A percentile compares a stretch with the other conserved stretches of the same genome.
These are phyloP conservation scores for Gyromitra esculenta DNA, from an alignment of 2,329 filamentous ascomycete genomes.

Conservation along the genomic window DNA sequence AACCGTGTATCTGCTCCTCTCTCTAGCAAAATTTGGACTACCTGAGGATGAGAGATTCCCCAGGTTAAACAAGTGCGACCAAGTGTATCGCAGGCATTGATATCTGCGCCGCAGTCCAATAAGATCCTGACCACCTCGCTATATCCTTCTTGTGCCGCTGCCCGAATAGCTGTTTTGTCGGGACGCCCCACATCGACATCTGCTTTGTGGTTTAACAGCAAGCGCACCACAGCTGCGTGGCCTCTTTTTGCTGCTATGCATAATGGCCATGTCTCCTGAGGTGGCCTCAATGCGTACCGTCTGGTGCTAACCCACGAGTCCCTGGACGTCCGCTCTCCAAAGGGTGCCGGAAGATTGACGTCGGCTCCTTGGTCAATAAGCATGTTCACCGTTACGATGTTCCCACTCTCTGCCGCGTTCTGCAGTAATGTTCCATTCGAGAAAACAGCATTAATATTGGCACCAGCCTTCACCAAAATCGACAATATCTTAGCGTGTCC, in stretches of 20 bases:
- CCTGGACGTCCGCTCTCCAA: not conserved
- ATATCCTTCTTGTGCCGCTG: conserved; percentile 18
- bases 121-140: not conserved
- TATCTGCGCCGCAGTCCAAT: conserved; percentile 20
- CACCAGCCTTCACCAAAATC: no score
- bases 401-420: not conserved
- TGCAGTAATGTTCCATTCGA: not conserved
- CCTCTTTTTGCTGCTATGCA: conserved; percentile 1
- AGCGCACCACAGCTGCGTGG: not conserved
- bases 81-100: conserved; percentile 24
- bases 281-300: no score
- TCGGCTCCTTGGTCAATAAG: not conserved
- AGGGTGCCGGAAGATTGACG: not conserved
- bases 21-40: conserved; percentile 17
- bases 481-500: not conserved
- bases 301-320: no score
- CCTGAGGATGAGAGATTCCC: conserved; percentile 5
- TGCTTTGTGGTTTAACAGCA: not conserved
- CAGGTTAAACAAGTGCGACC: conserved; percentile 10
- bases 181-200: not conserved
- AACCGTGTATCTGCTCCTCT: conserved; percentile 20
- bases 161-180: not conserved
- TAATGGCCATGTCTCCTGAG: not conserved
- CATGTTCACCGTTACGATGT: not conserved
- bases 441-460: not conserved